phyloP scores from a whole-genome alignment of 306 rosid genomes.

The Carpinus viminea region DNA sequence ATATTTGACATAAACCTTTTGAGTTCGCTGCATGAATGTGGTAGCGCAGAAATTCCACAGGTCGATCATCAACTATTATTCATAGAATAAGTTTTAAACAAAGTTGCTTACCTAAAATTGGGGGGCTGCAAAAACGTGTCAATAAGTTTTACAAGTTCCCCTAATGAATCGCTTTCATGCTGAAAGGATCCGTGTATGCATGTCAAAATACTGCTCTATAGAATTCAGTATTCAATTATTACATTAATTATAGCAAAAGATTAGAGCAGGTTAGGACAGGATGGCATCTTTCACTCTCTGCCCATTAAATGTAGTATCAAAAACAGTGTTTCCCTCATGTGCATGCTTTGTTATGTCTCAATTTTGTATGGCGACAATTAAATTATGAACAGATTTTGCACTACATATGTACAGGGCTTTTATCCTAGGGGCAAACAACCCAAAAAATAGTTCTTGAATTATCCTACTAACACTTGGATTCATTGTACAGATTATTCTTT shows the following conservation, averaged over 20 bases:
- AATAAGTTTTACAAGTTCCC: background rate
- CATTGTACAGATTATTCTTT: background rate
- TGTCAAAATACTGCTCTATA: background rate
- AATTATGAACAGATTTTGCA: background rate
- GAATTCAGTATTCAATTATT: no score
- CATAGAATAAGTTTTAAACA: no score
- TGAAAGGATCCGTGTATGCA: background rate
- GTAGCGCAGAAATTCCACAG: background rate
- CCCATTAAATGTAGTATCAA: background rate
- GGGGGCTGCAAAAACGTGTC: background rate
- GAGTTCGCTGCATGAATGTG: background rate
- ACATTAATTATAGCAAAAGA: background rate
- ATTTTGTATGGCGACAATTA: background rate
- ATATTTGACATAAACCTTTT: background rate
- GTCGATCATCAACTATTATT: background rate
- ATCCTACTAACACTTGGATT: background rate
- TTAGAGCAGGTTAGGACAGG: background rate
- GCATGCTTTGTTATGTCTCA: background rate
- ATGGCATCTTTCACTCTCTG: background rate
- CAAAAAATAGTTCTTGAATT: background rate
- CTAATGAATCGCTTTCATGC: background rate
- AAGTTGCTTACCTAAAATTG: background rate
- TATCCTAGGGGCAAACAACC: background rate
- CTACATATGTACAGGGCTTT: background rate
- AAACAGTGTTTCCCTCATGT: background rate